These are phyloP conservation scores for Populus trichocarpa DNA, from an alignment of 441 rosid species.

Conservation along the genomic window DNA sequence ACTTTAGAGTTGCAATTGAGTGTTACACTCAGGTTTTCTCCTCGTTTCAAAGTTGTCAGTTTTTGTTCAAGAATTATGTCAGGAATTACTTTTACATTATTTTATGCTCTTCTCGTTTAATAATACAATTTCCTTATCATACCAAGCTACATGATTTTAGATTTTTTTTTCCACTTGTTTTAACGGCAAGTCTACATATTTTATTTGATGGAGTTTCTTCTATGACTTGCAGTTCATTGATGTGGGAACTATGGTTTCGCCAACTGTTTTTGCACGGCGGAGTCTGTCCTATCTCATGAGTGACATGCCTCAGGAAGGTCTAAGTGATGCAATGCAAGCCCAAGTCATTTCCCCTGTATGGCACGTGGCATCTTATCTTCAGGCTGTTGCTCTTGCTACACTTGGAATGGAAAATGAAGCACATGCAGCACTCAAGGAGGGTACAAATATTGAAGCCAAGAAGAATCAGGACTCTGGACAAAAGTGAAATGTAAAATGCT, in stretches of 20 bases:
- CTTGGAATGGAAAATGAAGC: conserved; percentile 78
- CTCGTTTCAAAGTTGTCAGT: neutral
- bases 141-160: neutral
- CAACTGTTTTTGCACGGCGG: conserved; percentile 75
- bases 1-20: conserved; percentile 59
- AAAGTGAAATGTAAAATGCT: conserved; percentile 6
- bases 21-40: conserved; percentile 68
- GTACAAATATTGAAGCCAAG: conserved; percentile 59
- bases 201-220: neutral
- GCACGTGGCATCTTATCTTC: conserved; percentile 84
- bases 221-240: conserved; percentile 51
- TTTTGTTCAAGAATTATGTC: neutral
- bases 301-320: conserved; percentile 75
- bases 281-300: conserved; percentile 72
- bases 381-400: conserved; percentile 58
- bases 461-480: conserved; percentile 29
- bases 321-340: conserved; percentile 79
- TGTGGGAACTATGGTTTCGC: conserved; percentile 68
- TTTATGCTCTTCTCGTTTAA: neutral
- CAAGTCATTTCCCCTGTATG: conserved; percentile 76
- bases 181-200: neutral
- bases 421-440: conserved; percentile 68
- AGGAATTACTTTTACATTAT: neutral
- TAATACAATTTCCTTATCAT: neutral
- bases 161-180: neutral